phyloP scores from a whole-genome alignment of 371 early-diverging fungal species.

The Syncephalis fuscata region DNA sequence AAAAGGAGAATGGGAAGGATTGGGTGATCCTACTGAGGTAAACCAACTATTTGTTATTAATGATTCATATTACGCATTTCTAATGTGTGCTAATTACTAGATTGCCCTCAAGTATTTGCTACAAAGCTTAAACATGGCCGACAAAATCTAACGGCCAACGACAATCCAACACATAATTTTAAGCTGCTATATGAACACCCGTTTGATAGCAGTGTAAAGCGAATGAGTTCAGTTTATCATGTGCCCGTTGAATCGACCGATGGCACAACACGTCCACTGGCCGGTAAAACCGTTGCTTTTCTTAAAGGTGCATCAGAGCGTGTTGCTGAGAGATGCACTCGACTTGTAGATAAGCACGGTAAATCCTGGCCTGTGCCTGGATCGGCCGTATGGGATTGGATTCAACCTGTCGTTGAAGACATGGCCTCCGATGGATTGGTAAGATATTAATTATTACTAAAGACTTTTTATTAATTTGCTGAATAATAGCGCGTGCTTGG shows the following conservation, averaged over 20 bases:
- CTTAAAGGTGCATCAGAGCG: constrained; percentile 67
- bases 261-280: constrained; percentile 49
- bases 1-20: constrained; percentile 39
- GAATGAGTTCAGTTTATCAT: constrained; percentile 73
- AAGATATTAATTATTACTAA: not conserved
- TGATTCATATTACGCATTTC: not conserved
- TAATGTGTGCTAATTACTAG: constrained; percentile 16
- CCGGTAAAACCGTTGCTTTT: constrained; percentile 2
- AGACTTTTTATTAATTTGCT: not conserved
- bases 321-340: constrained; percentile 36
- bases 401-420: not conserved
- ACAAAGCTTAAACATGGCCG: constrained; percentile 40
- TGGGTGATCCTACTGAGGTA: constrained; percentile 69
- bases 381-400: constrained; percentile 1
- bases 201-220: constrained; percentile 73
- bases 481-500: constrained; percentile 32
- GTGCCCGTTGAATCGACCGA: constrained; percentile 53
- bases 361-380: constrained; percentile 5
- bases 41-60: too few species aligned
- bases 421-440: not conserved
- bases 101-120: constrained; percentile 55
- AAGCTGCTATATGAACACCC: constrained; percentile 32
- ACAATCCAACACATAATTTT: constrained; percentile 21
- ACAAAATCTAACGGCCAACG: constrained; percentile 23
- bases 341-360: constrained; percentile 24